phyloP scores from a whole-genome alignment of 2,329 filamentous ascomycete species.

The Fonsecaea pugnacius region DNA sequence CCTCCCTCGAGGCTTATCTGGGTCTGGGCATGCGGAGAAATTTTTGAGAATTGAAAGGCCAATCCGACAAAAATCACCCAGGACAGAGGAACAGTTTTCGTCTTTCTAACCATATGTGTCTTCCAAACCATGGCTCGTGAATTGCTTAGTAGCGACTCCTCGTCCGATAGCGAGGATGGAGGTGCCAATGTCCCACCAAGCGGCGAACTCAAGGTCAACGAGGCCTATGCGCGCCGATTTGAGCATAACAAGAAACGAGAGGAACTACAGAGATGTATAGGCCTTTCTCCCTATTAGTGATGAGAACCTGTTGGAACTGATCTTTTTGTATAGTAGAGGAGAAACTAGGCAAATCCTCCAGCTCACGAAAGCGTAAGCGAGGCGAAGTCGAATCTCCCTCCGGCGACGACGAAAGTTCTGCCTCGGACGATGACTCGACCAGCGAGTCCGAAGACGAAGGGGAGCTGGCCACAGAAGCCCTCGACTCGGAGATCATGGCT shows the following conservation, averaged over 20 bases:
- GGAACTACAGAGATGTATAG: conserved; percentile 66
- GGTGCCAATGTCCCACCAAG: conserved; percentile 42
- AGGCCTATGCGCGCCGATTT: conserved; percentile 85
- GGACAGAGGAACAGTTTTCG: not conserved
- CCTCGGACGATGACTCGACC: conserved; percentile 70
- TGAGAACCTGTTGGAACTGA: conserved; percentile 33
- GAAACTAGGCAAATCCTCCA: conserved; percentile 67
- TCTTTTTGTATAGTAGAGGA: conserved; percentile 71
- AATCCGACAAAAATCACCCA: not conserved
- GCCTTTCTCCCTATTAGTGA: not conserved
- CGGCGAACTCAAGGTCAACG: conserved; percentile 75
- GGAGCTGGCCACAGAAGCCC: conserved; percentile 78
- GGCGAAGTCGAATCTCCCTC: conserved; percentile 52
- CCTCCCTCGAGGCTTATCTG: not conserved
- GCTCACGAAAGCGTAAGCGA: conserved; percentile 45
- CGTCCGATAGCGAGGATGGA: conserved; percentile 47
- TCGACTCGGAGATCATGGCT: conserved; percentile 85
- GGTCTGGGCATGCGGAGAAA: conserved; percentile 14
- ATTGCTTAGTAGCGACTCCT: conserved; percentile 46
- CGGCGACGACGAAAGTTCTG: conserved; percentile 52
- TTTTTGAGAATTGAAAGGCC: not conserved
- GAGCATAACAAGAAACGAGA: conserved; percentile 98
- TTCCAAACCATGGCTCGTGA: conserved; percentile 32
- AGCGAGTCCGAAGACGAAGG: conserved; percentile 74
- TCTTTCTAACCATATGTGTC: not conserved